These are phyloP conservation scores for Papiliotrema terrestris DNA, from an alignment of 1,284 basidiomycete species.

Conservation along the genomic window DNA sequence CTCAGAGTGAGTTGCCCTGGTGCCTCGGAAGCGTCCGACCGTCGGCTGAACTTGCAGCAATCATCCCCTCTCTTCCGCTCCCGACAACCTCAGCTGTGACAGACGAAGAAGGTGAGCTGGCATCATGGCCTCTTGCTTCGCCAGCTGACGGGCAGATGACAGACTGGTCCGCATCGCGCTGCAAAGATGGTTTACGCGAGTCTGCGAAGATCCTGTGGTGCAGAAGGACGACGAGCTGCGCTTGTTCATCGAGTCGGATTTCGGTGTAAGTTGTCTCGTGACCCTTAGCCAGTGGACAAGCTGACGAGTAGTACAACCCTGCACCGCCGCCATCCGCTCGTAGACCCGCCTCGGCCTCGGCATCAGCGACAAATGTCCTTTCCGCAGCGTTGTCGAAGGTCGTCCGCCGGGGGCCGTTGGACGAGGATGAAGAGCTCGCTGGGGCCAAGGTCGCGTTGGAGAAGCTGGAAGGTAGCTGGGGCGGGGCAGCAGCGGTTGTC, in stretches of 20 bases:
- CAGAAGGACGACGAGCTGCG: constrained; percentile 84
- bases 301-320: constrained; percentile 32
- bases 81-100: constrained; percentile 89
- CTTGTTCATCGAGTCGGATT: constrained; percentile 90
- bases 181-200: constrained; percentile 83
- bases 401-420: constrained; percentile 45
- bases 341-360: constrained; percentile 61
- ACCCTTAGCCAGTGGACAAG: constrained; percentile 54
- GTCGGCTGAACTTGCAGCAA: constrained; percentile 51
- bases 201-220: constrained; percentile 83
- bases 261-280: constrained; percentile 58
- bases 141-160: constrained; percentile 57
- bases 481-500: constrained; percentile 79
- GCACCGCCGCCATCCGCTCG: constrained; percentile 57
- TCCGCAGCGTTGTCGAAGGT: constrained; percentile 46
- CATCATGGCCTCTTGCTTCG: too few species aligned
- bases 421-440: constrained; percentile 64
- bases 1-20: constrained; percentile 57
- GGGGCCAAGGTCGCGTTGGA: constrained; percentile 84
- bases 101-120: constrained; percentile 73
- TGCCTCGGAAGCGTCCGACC: neutral
- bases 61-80: constrained; percentile 83
- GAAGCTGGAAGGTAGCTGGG: constrained; percentile 82
- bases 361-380: constrained; percentile 33
- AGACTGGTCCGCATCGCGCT: constrained; percentile 85